Evolutionary conservation across 2,329 filamentous ascomycete genomes (phyloP).

Genomic region (Ophiostoma himal-ulmi): DNA sequence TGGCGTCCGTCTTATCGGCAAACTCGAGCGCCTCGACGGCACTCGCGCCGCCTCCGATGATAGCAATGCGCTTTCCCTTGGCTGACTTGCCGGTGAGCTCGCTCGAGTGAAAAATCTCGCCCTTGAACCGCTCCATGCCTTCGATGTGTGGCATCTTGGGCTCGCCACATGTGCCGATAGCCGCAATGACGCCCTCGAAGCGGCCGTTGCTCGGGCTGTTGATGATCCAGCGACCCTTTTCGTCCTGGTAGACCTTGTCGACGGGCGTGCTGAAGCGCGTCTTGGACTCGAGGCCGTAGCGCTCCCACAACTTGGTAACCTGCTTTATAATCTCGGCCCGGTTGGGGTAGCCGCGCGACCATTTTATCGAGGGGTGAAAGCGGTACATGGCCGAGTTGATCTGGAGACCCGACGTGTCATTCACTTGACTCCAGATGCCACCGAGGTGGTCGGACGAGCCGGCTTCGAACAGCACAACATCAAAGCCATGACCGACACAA

Average conservation of each 20-base stretch:
- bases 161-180: constrained; percentile 74
- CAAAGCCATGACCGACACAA: constrained; percentile 79
- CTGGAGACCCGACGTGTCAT: constrained; percentile 25
- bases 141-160: constrained; percentile 63
- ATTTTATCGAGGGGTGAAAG: constrained; percentile 74
- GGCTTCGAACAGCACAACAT: constrained; percentile 72
- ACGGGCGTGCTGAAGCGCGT: constrained; percentile 69
- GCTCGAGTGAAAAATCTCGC: constrained; percentile 68
- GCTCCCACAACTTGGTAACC: constrained; percentile 66
- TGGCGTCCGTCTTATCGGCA: constrained; percentile 59
- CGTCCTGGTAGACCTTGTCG: constrained; percentile 54
- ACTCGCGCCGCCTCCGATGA: constrained; percentile 74
- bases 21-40: constrained; percentile 81
- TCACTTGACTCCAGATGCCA: constrained; percentile 68
- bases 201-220: constrained; percentile 63
- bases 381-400: constrained; percentile 85
- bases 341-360: constrained; percentile 69
- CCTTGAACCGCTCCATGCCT: constrained; percentile 66
- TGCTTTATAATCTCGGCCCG: constrained; percentile 69
- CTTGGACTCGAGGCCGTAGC: constrained; percentile 62
- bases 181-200: constrained; percentile 74
- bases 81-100: constrained; percentile 65
- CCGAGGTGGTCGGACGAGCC: constrained; percentile 61
- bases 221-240: constrained; percentile 59
- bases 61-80: constrained; percentile 66